These are phyloP conservation scores for Colletotrichum sp. DNA, from an alignment of 2,329 filamentous ascomycete species.

Conservation along the genomic window DNA sequence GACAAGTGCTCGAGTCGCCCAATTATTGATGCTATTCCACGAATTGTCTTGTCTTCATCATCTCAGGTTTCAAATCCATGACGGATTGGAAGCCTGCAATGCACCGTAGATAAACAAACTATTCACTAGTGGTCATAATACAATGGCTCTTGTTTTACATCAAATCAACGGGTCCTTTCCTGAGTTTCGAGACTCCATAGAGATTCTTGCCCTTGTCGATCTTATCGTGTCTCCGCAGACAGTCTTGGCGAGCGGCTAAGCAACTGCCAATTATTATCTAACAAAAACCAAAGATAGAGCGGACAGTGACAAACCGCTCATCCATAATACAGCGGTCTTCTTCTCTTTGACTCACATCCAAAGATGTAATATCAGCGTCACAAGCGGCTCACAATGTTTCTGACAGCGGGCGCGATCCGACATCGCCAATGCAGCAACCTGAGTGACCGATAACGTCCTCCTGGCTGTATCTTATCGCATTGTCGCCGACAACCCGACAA, in stretches of 20 bases:
- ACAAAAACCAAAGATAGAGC: background rate
- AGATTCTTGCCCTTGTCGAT: background rate
- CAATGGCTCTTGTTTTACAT: accelerated
- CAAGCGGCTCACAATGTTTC: background rate
- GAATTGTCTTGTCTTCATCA: background rate
- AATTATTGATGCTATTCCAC: background rate
- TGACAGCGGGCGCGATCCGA: background rate
- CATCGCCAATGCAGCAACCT: background rate
- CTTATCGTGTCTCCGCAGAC: background rate
- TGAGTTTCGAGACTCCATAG: background rate
- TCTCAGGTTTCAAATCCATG: background rate
- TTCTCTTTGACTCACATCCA: background rate
- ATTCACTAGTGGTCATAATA: background rate
- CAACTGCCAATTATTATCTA: background rate
- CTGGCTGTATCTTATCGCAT: background rate
- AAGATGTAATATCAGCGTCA: background rate
- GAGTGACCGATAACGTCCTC: background rate
- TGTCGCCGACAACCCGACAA: conserved; percentile 11
- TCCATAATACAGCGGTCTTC: background rate
- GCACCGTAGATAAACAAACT: accelerated
- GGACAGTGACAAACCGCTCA: background rate
- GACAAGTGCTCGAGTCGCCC: background rate
- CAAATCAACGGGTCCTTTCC: background rate
- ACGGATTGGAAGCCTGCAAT: background rate
- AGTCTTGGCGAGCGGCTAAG: background rate